Conservation (phyloP, 441 rosid genomes). For the Populus trichocarpa region DNA sequence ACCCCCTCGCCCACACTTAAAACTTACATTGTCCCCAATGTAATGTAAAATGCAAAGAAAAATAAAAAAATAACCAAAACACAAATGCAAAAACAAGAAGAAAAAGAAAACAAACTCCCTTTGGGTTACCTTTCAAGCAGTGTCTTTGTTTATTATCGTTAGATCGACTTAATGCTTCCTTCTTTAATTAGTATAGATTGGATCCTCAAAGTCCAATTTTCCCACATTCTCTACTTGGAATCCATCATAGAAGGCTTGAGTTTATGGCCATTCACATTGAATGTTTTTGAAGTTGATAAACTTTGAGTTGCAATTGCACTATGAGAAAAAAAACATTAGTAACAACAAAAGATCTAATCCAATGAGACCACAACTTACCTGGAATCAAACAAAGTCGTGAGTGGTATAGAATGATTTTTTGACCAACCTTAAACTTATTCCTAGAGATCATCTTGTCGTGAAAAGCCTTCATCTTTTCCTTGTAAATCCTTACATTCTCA, state of each 20-base stretch:
- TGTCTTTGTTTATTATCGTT: neutral
- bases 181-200: neutral
- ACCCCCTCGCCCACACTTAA: neutral
- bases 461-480: too few species aligned
- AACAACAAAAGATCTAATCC: too few species aligned
- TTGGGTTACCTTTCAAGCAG: slow-evolving; percentile 2
- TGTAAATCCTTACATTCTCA: too few species aligned
- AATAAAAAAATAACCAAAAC: neutral
- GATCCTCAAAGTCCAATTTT: neutral
- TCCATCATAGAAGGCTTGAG: neutral
- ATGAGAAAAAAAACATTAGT: too few species aligned
- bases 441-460: too few species aligned
- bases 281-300: too few species aligned
- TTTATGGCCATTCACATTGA: neutral
- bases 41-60: neutral
- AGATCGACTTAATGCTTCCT: neutral
- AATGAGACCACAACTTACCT: too few species aligned
- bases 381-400: too few species aligned
- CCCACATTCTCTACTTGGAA: neutral
- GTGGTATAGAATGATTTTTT: too few species aligned
- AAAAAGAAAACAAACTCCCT: neutral
- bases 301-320: too few species aligned
- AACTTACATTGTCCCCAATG: neutral
- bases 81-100: neutral
- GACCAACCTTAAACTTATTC: too few species aligned